Conservation (phyloP, 2,329 filamentous ascomycete species). For the Xylaria hypoxylon region DNA sequence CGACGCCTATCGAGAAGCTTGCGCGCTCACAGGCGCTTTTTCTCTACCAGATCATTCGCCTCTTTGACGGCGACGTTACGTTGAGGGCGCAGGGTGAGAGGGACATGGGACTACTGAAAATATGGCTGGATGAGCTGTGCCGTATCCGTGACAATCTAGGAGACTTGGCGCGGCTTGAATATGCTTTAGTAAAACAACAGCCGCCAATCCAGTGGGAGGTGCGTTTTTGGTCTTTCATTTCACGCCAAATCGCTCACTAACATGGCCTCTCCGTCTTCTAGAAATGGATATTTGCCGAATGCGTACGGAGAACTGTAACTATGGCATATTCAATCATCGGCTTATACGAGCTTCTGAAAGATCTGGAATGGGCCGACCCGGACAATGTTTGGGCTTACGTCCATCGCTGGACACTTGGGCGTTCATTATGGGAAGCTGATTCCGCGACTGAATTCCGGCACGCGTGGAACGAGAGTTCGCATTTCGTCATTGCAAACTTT, state of each 20-base stretch:
- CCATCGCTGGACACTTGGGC: conserved; percentile 51
- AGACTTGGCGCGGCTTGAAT: conserved; percentile 31
- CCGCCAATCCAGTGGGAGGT: conserved; percentile 48
- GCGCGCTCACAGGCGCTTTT: conserved; percentile 44
- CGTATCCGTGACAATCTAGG: conserved; percentile 48
- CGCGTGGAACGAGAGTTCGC: conserved; percentile 46
- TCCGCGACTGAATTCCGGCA: conserved; percentile 48
- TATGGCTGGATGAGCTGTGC: conserved; percentile 45
- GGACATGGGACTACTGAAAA: conserved; percentile 35
- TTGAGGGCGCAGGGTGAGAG: conserved; percentile 42
- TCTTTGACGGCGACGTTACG: conserved; percentile 45
- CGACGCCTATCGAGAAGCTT: conserved; percentile 45
- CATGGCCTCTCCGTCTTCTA: conserved; percentile 22
- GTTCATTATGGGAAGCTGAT: conserved; percentile 49
- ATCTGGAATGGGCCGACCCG: conserved; percentile 34
- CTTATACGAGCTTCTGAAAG: conserved; percentile 48
- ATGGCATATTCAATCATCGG: conserved; percentile 48
- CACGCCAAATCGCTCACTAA: background rate
- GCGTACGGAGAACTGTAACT: conserved; percentile 50
- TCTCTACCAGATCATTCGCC: conserved; percentile 44
- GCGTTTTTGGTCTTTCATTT: conserved; percentile 19
- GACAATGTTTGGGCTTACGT: conserved; percentile 44
- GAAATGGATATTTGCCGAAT: conserved; percentile 54
- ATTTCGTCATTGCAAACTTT: conserved; percentile 49
- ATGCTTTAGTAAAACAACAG: conserved; percentile 25